Percentiles rank a stretch among this genome's conserved stretches.
These are phyloP conservation scores for Alternaria alternata DNA, from an alignment of 2,329 filamentous ascomycete genomes.

Conservation along the genomic window DNA sequence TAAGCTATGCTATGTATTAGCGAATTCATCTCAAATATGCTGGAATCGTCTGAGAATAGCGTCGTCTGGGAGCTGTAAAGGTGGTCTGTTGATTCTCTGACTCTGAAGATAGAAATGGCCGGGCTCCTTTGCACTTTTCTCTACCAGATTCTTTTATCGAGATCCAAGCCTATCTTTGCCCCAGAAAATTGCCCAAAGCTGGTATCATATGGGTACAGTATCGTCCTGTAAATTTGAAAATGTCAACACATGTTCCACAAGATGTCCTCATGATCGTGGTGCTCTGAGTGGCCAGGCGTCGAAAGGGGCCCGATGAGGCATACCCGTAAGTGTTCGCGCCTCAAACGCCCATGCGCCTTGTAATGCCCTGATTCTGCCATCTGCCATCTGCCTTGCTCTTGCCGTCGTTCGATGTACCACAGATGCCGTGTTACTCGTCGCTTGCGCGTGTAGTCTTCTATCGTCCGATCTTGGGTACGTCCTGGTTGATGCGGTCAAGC, in stretches of 20 bases:
- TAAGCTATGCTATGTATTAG: not conserved
- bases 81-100: constrained; percentile 8
- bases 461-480: constrained; percentile 45
- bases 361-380: constrained; percentile 18
- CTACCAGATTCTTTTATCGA: constrained; percentile 17
- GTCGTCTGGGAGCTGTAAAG: not conserved
- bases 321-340: constrained; percentile 30
- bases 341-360: constrained; percentile 31
- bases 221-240: constrained; percentile 28
- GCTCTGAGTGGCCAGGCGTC: constrained; percentile 2
- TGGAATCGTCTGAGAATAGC: not conserved
- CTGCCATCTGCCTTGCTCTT: not conserved
- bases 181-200: constrained; percentile 17
- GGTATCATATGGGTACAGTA: constrained; percentile 37
- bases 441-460: constrained; percentile 20
- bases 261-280: constrained; percentile 10
- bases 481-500: constrained; percentile 49
- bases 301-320: constrained; percentile 24
- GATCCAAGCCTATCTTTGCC: constrained; percentile 12
- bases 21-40: constrained; percentile 2
- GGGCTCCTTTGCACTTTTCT: constrained; percentile 17
- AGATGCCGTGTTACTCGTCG: not conserved
- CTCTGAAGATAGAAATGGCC: constrained; percentile 11
- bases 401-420: not conserved
- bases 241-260: constrained; percentile 32